Base-by-base conservation (phyloP, 106 monocot genomes). In the Triglochin maritima region DNA sequence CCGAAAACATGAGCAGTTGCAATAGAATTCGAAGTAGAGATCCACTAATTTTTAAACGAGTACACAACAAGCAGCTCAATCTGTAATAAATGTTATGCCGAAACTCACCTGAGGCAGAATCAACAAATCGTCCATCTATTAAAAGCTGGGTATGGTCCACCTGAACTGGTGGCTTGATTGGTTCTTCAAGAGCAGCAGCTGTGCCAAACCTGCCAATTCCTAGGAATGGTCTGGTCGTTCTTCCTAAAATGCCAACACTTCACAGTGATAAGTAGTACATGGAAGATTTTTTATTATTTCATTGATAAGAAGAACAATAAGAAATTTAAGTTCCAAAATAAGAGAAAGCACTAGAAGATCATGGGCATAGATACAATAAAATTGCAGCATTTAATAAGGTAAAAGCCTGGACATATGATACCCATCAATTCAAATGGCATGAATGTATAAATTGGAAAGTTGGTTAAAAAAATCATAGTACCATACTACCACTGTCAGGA, bases 51-150 rank as follows among this genome's bases (percentile, higher is more conserved):
- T 12, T 9, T 55, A 55, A 55, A 55, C 5, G 55, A 60, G 60
- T 9, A 29, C 60, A 60, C 9, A 60, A 60, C 60, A 16, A 44
- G 7, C 9, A 14, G 8, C 17, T 60, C 43, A 60, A 17, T 17
- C 60, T 60, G 17, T 16, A 50, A 29, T 52, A 47, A 42, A 5
- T 50, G 3, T 29, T 3, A 4, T 49, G 60, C 42, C 12, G 41
- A 50, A n/a, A 10, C 3, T 63, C 41, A 89, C 94, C 89, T 75
- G 94, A 87, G 63, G 81, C 89, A 2, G 94, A 61, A 74, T 94
- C 94, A 45, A 89, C 87, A 68, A 89, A 94, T 15, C 83, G 56
- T 9, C 94, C 94, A 75, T 89, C 78, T 60, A 94, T 89, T 5
- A 94, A 72, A 57, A 89, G 89, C 63, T 94, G 68, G n/a, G 84